A percentile compares a stretch with the other conserved stretches of the same genome.
Evolutionary conservation across 2,329 filamentous ascomycete genomes (phyloP).

Genomic region (Fusarium zealandicum): DNA sequence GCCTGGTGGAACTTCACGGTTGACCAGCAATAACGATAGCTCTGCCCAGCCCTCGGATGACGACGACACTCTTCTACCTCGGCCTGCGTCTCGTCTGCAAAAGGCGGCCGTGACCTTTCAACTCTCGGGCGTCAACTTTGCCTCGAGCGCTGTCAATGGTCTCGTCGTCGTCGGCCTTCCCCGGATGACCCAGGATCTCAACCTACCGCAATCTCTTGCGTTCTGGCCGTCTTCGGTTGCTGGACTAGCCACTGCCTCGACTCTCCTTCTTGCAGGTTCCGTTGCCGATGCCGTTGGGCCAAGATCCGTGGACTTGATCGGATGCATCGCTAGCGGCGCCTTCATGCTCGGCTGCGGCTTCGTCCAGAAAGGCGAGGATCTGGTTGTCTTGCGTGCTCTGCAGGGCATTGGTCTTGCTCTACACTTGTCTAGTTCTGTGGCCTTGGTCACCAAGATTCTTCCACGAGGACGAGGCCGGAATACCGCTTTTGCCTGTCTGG

Average conservation of each 20-base stretch:
- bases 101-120: slow-evolving; percentile 34
- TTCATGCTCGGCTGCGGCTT: slow-evolving; percentile 46
- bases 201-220: slow-evolving; percentile 44
- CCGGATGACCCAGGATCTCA: slow-evolving; percentile 49
- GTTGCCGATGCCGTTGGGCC: slow-evolving; percentile 49
- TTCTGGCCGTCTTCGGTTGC: slow-evolving; percentile 52
- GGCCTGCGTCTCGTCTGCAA: slow-evolving; percentile 21
- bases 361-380: slow-evolving; percentile 41
- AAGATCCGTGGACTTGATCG: slow-evolving; percentile 44
- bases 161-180: slow-evolving; percentile 51
- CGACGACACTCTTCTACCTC: not conserved
- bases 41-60: not conserved
- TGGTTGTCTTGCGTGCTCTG: slow-evolving; percentile 50
- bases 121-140: slow-evolving; percentile 39
- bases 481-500: slow-evolving; percentile 52
- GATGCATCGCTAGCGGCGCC: slow-evolving; percentile 42
- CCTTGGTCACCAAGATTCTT: slow-evolving; percentile 45
- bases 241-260: slow-evolving; percentile 47
- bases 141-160: slow-evolving; percentile 36
- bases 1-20: not conserved
- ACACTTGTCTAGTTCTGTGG: slow-evolving; percentile 47
- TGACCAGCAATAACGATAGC: not conserved
- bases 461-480: slow-evolving; percentile 48
- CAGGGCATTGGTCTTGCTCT: slow-evolving; percentile 50
- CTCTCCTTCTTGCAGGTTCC: slow-evolving; percentile 49